Conservation (phyloP, 495 filamentous ascomycete species). For the Aspergillus avenaceus region DNA sequence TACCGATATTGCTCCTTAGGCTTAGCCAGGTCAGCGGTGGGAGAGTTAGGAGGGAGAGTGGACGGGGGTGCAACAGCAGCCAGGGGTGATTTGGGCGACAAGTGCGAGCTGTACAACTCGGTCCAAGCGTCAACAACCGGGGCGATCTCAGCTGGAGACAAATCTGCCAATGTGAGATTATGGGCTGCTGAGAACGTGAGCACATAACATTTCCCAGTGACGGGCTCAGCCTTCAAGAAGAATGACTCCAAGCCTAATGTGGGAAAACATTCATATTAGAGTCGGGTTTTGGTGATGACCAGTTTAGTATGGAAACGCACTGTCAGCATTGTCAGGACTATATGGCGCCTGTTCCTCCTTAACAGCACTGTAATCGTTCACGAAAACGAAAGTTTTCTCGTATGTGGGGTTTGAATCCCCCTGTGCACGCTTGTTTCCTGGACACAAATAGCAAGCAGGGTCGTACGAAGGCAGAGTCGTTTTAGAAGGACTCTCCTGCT, state of each 20-base stretch:
- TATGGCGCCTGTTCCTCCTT: slow-evolving; percentile 85
- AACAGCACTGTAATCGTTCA: slow-evolving; percentile 97
- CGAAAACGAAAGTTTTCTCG: slow-evolving; percentile 83
- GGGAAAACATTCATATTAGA: not conserved
- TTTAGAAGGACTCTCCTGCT: slow-evolving; percentile 79
- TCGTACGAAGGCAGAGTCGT: slow-evolving; percentile 77
- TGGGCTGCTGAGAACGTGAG: slow-evolving; percentile 88
- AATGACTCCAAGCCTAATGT: slow-evolving; percentile 62
- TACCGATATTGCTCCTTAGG: slow-evolving; percentile 82
- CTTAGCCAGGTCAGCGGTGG: slow-evolving; percentile 38
- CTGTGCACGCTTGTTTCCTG: slow-evolving; percentile 85
- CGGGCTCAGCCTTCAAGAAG: slow-evolving; percentile 78
- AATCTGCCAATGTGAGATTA: slow-evolving; percentile 87
- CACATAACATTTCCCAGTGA: slow-evolving; percentile 96
- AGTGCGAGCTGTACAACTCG: slow-evolving; percentile 75
- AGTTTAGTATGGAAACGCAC: slow-evolving; percentile 22
- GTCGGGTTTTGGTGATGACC: not conserved
- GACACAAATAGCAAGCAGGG: slow-evolving; percentile 91
- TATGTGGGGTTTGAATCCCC: slow-evolving; percentile 88
- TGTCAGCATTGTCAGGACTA: slow-evolving; percentile 46
- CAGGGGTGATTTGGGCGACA: slow-evolving; percentile 69
- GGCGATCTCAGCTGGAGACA: slow-evolving; percentile 62
- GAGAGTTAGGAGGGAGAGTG: slow-evolving; percentile 44
- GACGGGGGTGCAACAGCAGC: slow-evolving; percentile 43
- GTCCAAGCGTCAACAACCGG: slow-evolving; percentile 85